Evolutionary conservation across 2,329 filamentous ascomycete species (phyloP), one percentile per base, ranked within the genome.

Genomic region (Fusarium aywerte): DNA sequence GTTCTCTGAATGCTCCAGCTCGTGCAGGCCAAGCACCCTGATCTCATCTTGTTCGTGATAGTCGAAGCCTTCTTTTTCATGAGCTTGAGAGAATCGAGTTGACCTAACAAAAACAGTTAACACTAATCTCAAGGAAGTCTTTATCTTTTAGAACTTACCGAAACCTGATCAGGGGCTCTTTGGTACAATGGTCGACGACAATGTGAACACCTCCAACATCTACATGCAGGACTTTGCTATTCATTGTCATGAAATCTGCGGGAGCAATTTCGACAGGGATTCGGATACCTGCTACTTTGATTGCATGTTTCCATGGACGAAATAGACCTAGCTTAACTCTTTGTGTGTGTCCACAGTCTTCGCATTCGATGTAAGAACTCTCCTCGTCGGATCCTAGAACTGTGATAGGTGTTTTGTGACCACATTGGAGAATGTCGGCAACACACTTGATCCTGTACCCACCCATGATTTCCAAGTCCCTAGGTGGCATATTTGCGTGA

Each of bases 161-260:
- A 39, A 69, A 67, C 32, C 63, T 69, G 50, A 69, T 57, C 43
- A 69, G 23, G 5, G n/a, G 7, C 10, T 21, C 16, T 2, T 5
- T 6, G 12, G 15, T 20, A 38, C 62, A 69, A n/a, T 20, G 13
- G 33, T 69, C 66, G 8, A 69, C 53, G 13, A 69, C 27, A 11
- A 69, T 35, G 16, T 69, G 66, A 15, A 69, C 42, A 3, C 65
- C 62, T 5, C 62, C 58, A 27, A 67, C 47, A n/a, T 50, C 49
- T 7, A 43, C 50, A 48, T 69, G 58, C 1, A 64, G 54, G 13
- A 50, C 18, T 7, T 51, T 56, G 35, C 62, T 69, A 32, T 61
- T 47, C 7, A 69, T 42, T 6, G 23, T n/a, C 67, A 69, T 67
- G 23, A 21, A 16, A 7, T 29, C 32, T 18, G 43, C n/a, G 20